Base-by-base conservation (phyloP, 805 yeast species). In the Kodamaea kaohsiungensis region DNA sequence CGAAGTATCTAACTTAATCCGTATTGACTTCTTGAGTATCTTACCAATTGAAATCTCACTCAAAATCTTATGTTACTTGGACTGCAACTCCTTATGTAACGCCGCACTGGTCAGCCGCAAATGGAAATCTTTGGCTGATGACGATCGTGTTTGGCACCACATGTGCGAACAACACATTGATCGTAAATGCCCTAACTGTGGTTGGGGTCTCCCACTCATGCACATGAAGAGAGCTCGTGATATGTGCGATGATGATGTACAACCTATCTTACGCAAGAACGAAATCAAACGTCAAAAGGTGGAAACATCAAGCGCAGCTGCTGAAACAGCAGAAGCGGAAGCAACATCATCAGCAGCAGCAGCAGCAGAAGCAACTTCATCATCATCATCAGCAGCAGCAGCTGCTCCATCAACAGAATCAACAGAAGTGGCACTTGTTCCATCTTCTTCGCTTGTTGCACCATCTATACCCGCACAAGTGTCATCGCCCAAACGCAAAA, bases 151-250 rank as follows among this genome's bases (percentile, higher is more conserved):
- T 2, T 95, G 99, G 99, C 95, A 93, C 67, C 92, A 93, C 61
- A 87, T 95, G 91, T 95, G 99, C 67, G 97, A 91, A 67, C 99
- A 95, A 72, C 99, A 95, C 70, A 95, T 95, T 53, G 99, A 95
- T 72, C 81, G 96, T 56, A 95, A 95, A 70, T 95, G 99, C 73
- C 96, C 97, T 40, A 90, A 90, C 65, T 95, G 99, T 73, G 99
- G 99, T 13, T 95, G 99, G 99, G 99, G 99, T 3, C 78, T 95
- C 59, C 99, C 99, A 2, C 74, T 95, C 56, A 82, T 95, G 84
- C 97, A 91, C 64, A 90, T 91, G 85, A 88, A 87, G 66, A 78
- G 88, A 52, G 87, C 87, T 1, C 71, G 88, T 56, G 84, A 84
- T 63, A 72, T 68, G 60, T 66, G 53, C 25, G 64, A 60, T n/a